Percentiles rank a stretch among this genome's conserved stretches.
Evolutionary conservation across 2,329 filamentous ascomycete species (phyloP).

Genomic region (Chaetomiaceae sp.): DNA sequence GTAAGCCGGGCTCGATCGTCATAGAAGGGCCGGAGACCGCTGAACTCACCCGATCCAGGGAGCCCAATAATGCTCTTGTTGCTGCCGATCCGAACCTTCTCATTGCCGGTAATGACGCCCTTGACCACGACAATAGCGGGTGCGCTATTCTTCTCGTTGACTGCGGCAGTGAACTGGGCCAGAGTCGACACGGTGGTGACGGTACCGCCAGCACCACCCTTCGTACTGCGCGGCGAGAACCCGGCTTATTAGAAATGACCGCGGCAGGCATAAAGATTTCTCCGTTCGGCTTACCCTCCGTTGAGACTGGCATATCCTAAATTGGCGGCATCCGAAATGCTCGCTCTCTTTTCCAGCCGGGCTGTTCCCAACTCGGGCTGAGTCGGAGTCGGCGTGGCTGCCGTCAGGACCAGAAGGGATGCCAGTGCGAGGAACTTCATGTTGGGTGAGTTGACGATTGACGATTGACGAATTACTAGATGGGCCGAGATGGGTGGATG

Average conservation of each 20-base stretch:
- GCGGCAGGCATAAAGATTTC: too few relatives aligned
- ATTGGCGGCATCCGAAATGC: constrained; percentile 20
- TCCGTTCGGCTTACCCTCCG: constrained; percentile 26
- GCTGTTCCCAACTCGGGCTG: constrained; percentile 9
- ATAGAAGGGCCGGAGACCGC: background rate
- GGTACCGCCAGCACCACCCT: constrained; percentile 50
- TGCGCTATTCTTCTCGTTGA: constrained; percentile 38
- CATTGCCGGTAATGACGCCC: constrained; percentile 40
- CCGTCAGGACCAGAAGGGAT: constrained; percentile 6
- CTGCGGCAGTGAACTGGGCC: constrained; percentile 46
- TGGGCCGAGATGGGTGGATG: too few relatives aligned
- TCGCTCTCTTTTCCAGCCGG: constrained; percentile 12
- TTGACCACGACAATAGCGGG: constrained; percentile 44
- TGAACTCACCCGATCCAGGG: constrained; percentile 33
- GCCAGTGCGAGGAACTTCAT: constrained; percentile 19
- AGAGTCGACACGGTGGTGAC: constrained; percentile 52
- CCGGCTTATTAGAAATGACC: background rate
- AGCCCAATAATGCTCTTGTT: constrained; percentile 50
- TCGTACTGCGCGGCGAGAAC: constrained; percentile 36
- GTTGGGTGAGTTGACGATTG: background rate
- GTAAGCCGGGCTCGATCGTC: background rate
- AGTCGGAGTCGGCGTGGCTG: constrained; percentile 21
- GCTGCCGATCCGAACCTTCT: constrained; percentile 43
- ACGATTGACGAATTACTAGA: too few relatives aligned
- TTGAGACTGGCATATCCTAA: constrained; percentile 25